Percentiles rank a stretch among this genome's conserved stretches.
phyloP scores from a whole-genome alignment of 2,329 filamentous ascomycete genomes.

The Epichloe hybrida region DNA sequence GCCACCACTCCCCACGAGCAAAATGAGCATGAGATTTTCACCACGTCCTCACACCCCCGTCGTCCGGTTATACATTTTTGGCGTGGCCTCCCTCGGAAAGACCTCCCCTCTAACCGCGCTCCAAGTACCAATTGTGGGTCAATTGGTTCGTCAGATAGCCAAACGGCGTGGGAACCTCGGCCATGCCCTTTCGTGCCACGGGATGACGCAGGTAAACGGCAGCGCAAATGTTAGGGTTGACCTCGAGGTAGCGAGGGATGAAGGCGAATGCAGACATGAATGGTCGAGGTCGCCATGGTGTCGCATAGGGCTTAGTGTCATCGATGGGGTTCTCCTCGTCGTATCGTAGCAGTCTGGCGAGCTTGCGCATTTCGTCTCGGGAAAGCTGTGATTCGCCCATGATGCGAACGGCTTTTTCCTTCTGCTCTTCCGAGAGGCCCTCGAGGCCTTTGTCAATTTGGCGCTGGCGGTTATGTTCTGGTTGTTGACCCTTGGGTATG shows the following conservation, averaged over 20 bases:
- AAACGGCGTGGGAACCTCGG: constrained; percentile 81
- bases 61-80: not conserved
- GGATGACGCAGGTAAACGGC: constrained; percentile 93
- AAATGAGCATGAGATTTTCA: not conserved
- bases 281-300: constrained; percentile 75
- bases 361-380: constrained; percentile 37
- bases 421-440: constrained; percentile 18
- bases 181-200: constrained; percentile 66
- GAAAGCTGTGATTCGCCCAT: constrained; percentile 22
- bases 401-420: constrained; percentile 20
- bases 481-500: constrained; percentile 5
- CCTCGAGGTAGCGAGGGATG: constrained; percentile 88
- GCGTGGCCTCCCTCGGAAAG: too few species aligned
- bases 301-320: constrained; percentile 67
- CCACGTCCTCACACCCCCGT: not conserved
- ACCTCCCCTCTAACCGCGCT: constrained; percentile 47
- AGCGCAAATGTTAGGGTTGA: constrained; percentile 93
- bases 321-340: constrained; percentile 68
- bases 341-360: constrained; percentile 44
- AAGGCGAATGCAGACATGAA: constrained; percentile 91
- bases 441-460: constrained; percentile 22
- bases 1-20: not conserved
- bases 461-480: constrained; percentile 16
- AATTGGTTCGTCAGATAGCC: constrained; percentile 55
- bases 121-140: constrained; percentile 89